phyloP scores from a whole-genome alignment of 1,284 basidiomycete genomes.

The Rhodotorula sp. region DNA sequence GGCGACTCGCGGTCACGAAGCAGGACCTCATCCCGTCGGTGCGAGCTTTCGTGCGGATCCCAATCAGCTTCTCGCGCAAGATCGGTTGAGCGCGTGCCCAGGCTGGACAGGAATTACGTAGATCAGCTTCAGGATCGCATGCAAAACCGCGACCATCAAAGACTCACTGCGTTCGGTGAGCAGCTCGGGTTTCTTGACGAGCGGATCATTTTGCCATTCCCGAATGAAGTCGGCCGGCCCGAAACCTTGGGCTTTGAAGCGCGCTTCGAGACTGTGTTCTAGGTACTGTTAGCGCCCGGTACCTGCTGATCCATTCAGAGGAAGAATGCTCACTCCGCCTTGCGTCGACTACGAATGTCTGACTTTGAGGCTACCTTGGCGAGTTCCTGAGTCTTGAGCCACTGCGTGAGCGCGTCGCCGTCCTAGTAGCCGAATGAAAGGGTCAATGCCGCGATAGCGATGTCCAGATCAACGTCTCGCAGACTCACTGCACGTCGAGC shows the following conservation, averaged over 20 bases:
- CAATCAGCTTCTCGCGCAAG: background rate
- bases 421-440: background rate
- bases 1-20: no score
- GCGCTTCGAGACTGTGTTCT: background rate
- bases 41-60: background rate
- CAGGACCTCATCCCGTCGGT: background rate
- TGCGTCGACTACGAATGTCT: conserved; percentile 1
- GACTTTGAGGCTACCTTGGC: conserved; percentile 3
- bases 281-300: background rate
- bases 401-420: background rate
- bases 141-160: background rate
- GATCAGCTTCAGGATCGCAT: no score
- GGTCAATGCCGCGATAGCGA: background rate
- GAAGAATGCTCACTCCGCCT: conserved; percentile 8
- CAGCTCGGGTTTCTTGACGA: background rate
- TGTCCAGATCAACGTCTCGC: background rate
- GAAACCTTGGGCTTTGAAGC: conserved; percentile 10
- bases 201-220: background rate
- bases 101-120: background rate
- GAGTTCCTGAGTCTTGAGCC: background rate
- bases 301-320: background rate
- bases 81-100: background rate
- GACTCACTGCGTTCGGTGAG: conserved; percentile 8
- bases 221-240: background rate
- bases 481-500: background rate